Evolutionary conservation across 257 asterid species (phyloP).

Genomic region (Primulina tabacum): DNA sequence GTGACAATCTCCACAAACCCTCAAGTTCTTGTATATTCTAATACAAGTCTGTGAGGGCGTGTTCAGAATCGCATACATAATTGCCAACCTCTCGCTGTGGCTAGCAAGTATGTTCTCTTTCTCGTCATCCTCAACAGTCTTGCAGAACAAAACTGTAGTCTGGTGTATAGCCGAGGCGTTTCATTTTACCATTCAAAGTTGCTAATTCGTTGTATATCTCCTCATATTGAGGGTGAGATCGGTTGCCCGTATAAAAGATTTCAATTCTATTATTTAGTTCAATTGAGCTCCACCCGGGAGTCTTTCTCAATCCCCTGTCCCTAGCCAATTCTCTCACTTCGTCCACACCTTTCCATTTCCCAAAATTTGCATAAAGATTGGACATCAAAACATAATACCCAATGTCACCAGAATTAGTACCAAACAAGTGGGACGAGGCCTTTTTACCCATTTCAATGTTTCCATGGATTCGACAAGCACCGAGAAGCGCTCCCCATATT

Average conservation of each 20-base stretch:
- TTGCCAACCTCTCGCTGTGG: constrained; percentile 84
- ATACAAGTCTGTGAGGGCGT: constrained; percentile 28
- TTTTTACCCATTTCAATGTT: constrained; percentile 57
- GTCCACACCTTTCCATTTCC: constrained; percentile 69
- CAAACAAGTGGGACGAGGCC: constrained; percentile 48
- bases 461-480: constrained; percentile 66
- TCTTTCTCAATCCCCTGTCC: constrained; percentile 54
- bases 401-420: constrained; percentile 45
- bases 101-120: constrained; percentile 60
- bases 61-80: constrained; percentile 64
- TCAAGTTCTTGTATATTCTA: too few species aligned
- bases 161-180: constrained; percentile 65
- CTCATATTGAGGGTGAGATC: constrained; percentile 53
- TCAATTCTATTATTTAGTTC: constrained; percentile 46
- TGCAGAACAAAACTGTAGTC: constrained; percentile 70
- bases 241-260: constrained; percentile 58
- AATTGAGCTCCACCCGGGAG: constrained; percentile 72
- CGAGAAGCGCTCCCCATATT: constrained; percentile 71
- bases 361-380: constrained; percentile 66
- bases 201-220: constrained; percentile 57
- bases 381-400: constrained; percentile 82
- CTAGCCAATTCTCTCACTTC: constrained; percentile 70
- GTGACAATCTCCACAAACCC: too few species aligned
- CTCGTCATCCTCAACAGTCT: constrained; percentile 88
- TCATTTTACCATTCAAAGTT: constrained; percentile 44